Evolutionary conservation across 208 protist species (phyloP).

Genomic region (Balamuthia mandrillaris): DNA sequence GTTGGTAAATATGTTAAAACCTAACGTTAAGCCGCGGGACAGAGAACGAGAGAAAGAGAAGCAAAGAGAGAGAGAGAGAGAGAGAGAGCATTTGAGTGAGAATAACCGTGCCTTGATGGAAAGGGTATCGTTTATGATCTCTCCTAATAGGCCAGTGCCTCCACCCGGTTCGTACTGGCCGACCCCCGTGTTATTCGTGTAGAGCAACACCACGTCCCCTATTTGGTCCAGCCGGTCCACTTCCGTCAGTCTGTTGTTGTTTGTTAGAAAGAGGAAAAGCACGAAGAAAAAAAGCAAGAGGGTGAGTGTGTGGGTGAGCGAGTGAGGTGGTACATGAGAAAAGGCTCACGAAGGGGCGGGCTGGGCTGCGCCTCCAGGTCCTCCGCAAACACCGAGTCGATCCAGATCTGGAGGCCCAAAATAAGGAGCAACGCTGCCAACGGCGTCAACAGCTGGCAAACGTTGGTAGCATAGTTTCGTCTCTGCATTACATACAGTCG

Average conservation of each 20-base stretch:
- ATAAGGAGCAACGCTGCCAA: slow-evolving; percentile 7
- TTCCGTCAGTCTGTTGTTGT: not conserved
- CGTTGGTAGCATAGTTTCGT: not conserved
- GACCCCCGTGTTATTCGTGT: not conserved
- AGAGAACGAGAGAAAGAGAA: too few relatives aligned
- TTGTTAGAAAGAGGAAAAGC: not conserved
- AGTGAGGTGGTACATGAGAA: not conserved
- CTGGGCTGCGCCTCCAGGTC: not conserved
- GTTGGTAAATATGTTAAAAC: too few relatives aligned
- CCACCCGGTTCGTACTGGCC: not conserved
- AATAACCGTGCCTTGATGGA: not conserved
- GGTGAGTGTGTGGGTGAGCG: too few relatives aligned
- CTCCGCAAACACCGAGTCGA: not conserved
- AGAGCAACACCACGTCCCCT: not conserved
- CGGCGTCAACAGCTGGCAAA: slow-evolving; percentile 1
- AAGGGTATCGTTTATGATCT: not conserved
- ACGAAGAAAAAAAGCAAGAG: not conserved
- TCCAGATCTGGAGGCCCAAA: slow-evolving; percentile 3
- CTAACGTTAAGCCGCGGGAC: too few relatives aligned
- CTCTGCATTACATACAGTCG: too few relatives aligned
- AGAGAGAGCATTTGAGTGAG: not conserved
- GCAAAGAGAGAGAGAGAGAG: too few relatives aligned
- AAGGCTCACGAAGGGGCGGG: not conserved
- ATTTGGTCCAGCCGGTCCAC: not conserved
- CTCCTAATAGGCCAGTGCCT: slow-evolving; percentile 4